phyloP scores from a whole-genome alignment of 495 filamentous ascomycete genomes.

The Lasiosphaeria ovina region DNA sequence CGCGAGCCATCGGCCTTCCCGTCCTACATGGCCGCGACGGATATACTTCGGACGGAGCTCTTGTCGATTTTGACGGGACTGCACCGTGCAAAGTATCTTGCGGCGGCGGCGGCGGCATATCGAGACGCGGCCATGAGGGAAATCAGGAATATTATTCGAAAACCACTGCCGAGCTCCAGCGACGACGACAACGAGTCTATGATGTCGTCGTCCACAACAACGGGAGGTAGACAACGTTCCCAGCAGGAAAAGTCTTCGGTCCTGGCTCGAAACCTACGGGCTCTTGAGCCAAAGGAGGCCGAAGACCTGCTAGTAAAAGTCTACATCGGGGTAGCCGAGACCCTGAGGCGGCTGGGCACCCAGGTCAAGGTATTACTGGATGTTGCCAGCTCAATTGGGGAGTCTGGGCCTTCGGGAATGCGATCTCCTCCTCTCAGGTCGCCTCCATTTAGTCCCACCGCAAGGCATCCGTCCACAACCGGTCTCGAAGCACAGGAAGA shows the following conservation, averaged over 20 bases:
- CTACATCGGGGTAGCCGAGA: conserved; percentile 85
- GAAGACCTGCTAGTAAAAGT: conserved; percentile 80
- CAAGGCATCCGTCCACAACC: conserved; percentile 22
- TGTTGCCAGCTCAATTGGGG: conserved; percentile 75
- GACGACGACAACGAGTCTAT: conserved; percentile 92
- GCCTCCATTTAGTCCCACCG: conserved; percentile 48
- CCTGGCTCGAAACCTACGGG: conserved; percentile 86
- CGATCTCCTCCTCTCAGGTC: conserved; percentile 51
- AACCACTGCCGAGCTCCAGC: conserved; percentile 82
- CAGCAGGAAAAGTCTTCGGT: conserved; percentile 88
- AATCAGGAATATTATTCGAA: conserved; percentile 80
- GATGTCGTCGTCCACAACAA: conserved; percentile 80
- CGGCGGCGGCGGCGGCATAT: conserved; percentile 77
- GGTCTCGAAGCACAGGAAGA: conserved; percentile 66
- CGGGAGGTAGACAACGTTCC: conserved; percentile 62
- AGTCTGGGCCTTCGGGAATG: conserved; percentile 29
- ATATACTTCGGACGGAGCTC: conserved; percentile 65
- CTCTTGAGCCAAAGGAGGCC: conserved; percentile 77
- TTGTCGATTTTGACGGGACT: conserved; percentile 70
- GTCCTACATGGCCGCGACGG: conserved; percentile 68
- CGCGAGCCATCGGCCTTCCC: conserved; percentile 66
- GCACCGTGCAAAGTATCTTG: conserved; percentile 72
- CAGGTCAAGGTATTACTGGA: conserved; percentile 96
- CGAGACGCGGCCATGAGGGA: conserved; percentile 84
- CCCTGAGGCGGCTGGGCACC: conserved; percentile 75